Base-by-base conservation (phyloP, 1,284 basidiomycete species). In the Austroboletus niveus region DNA sequence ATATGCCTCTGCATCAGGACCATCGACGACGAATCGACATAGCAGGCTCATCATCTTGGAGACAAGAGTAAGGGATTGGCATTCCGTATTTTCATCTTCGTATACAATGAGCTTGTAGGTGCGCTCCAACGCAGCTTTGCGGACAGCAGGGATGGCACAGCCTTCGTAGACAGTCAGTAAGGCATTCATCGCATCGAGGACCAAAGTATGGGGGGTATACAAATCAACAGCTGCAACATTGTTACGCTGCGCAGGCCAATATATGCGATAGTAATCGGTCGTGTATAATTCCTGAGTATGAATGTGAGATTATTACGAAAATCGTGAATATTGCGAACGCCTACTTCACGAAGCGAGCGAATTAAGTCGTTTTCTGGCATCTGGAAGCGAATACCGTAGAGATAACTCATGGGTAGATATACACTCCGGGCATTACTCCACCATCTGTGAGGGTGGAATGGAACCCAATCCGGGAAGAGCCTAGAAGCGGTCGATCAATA, bases 61-160 rank as follows among this genome's bases (percentile, higher is more conserved):
- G 41, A n/a, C n/a, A n/a, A n/a, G n/a, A n/a, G n/a, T n/a, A n/a
- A n/a, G n/a, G n/a, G n/a, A n/a, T n/a, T n/a, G n/a, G n/a, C n/a
- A n/a, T n/a, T n/a, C n/a, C n/a, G 94, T 97, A 70, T 98, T 97
- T 67, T 97, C 95, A 68, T 98, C 94, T 65, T 98, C 94, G 61
- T 82, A 81, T 6, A 85, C 78, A 57, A 96, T 77, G 45, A 95
- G 81, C 41, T 88, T 70, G 73, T 98, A 98, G 4, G 87, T 87
- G 38, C 78, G 75, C 11, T 82, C 73, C 44, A 92, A 69, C 4
- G 85, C 94, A 0, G 76, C 77, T 24, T 75, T 74, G 58, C 85
- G 81, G 22, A 92, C 61, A 27, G 85, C 74, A 34, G 85, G 85
- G 45, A 89, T 66, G 4, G 73, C 64, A 56, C 85, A 89, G 5